These are phyloP conservation scores for Gardenia jasminoides DNA, from an alignment of 257 asterid genomes.

Conservation along the genomic window DNA sequence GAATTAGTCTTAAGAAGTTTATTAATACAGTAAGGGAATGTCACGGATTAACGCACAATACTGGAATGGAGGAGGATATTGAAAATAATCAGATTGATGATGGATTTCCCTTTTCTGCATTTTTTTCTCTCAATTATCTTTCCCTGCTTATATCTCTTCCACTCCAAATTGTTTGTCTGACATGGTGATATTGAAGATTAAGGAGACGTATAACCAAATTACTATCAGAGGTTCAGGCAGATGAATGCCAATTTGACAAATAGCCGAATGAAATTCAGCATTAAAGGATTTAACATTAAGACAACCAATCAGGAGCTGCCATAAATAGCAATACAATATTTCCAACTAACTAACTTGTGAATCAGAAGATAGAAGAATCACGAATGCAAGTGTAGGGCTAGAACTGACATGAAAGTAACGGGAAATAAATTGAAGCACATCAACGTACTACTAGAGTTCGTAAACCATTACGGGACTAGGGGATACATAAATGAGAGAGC, in stretches of 20 bases:
- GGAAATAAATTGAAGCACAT: background rate
- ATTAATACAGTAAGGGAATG: background rate
- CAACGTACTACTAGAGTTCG: background rate
- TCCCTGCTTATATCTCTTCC: background rate
- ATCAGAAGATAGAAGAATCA: background rate
- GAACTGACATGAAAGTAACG: background rate
- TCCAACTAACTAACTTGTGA: background rate
- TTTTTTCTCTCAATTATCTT: background rate
- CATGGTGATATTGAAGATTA: background rate
- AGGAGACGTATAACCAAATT: background rate
- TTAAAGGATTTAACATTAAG: background rate
- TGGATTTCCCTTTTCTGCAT: background rate
- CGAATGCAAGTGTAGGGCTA: background rate
- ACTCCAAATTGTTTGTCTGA: background rate
- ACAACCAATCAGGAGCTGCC: background rate
- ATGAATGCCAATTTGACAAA: background rate
- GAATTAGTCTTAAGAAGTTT: background rate
- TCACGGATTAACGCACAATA: no score
- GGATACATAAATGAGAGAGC: background rate
- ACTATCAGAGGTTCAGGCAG: background rate
- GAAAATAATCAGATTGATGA: background rate
- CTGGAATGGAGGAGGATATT: background rate
- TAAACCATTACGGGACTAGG: background rate
- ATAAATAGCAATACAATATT: background rate
- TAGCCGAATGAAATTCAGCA: background rate